Evolutionary conservation across 2,329 filamentous ascomycete species (phyloP).

Genomic region (Colletotrichum melonis): DNA sequence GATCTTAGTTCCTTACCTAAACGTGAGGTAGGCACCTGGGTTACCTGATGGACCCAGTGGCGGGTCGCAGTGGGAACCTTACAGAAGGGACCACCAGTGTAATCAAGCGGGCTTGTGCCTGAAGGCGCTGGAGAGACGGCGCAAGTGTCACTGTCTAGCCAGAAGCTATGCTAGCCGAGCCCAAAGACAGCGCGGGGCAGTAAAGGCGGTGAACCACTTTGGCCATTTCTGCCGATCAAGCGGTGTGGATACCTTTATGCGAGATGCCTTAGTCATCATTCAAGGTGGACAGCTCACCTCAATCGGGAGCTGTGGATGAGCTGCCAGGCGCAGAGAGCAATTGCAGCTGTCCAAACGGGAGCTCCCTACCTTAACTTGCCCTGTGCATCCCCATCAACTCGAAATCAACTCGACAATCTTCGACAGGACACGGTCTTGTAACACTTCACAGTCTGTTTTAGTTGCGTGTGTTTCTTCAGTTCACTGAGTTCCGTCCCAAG

Average conservation of each 20-base stretch:
- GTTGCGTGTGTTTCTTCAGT: neutral
- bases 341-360: neutral
- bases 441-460: neutral
- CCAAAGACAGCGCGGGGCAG: conserved; percentile 27
- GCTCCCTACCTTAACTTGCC: conserved; percentile 7
- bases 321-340: neutral
- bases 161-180: too few relatives aligned
- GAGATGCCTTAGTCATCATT: conserved; percentile 33
- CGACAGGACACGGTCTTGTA: neutral
- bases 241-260: conserved; percentile 4
- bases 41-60: neutral
- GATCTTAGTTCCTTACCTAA: conserved; percentile 20
- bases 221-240: conserved; percentile 1
- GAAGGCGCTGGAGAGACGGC: neutral
- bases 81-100: conserved; percentile 1
- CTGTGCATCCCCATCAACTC: neutral
- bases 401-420: neutral
- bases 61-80: neutral
- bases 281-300: conserved; percentile 36
- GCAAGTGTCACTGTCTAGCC: neutral
- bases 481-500: neutral
- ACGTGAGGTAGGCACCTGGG: neutral
- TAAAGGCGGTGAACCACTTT: neutral
- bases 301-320: conserved; percentile 25
- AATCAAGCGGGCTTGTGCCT: neutral